A percentile compares a stretch with the other conserved stretches of the same genome.
phyloP scores from a whole-genome alignment of 176 grass and related monocot genomes.

The Triticum timopheevii region DNA sequence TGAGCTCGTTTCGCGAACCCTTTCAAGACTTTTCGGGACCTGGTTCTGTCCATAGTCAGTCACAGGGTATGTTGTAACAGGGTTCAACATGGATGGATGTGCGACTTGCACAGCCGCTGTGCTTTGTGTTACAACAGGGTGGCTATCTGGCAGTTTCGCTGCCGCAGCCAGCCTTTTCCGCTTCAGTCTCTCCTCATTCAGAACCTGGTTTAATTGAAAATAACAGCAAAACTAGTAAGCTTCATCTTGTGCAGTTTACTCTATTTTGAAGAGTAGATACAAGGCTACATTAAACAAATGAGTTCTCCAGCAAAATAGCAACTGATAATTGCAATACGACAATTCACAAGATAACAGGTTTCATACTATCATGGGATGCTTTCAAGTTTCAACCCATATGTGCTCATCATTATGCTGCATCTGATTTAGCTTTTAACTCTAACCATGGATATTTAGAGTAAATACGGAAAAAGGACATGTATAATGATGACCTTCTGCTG shows the following conservation, averaged over 20 bases:
- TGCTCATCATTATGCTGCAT: background rate
- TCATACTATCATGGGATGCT: background rate
- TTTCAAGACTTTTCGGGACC: slow-evolving; percentile 45
- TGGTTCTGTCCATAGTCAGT: slow-evolving; percentile 58
- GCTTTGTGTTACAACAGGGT: slow-evolving; percentile 48
- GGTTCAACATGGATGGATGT: slow-evolving; percentile 33
- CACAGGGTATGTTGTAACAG: slow-evolving; percentile 32
- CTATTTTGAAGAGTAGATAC: background rate
- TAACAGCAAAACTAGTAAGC: background rate
- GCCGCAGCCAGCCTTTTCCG: slow-evolving; percentile 64
- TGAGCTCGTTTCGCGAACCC: slow-evolving; percentile 18
- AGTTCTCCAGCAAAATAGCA: background rate
- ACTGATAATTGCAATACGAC: slow-evolving; percentile 2
- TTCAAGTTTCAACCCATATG: background rate
- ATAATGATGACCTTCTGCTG: slow-evolving; percentile 74
- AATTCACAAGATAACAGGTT: background rate
- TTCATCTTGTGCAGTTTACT: background rate
- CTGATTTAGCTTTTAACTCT: slow-evolving; percentile 11
- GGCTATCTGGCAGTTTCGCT: slow-evolving; percentile 39
- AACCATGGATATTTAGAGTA: slow-evolving; percentile 9
- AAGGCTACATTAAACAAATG: slow-evolving; percentile 1
- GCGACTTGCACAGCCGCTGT: slow-evolving; percentile 4
- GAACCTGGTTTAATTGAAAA: slow-evolving; percentile 54
- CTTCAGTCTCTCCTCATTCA: slow-evolving; percentile 76
- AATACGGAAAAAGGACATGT: background rate